A percentile compares a stretch with the other conserved stretches of the same genome.
These are phyloP conservation scores for Chlorella sp. DNA, from an alignment of 139 green algal species.

Conservation along the genomic window DNA sequence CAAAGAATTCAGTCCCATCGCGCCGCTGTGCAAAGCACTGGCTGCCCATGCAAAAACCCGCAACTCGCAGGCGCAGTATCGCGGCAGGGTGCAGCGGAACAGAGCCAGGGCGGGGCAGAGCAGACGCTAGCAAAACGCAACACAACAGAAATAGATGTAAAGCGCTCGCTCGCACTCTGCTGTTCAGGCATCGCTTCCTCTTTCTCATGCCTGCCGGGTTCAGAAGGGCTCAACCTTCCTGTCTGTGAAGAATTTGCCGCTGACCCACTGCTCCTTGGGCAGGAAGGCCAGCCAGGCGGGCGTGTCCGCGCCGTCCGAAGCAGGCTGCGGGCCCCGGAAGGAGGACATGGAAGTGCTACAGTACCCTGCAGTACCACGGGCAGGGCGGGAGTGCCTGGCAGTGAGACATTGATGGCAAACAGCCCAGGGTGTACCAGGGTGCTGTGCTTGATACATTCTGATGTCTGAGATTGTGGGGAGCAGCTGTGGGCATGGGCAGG, in stretches of 20 bases:
- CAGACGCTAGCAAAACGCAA: too few species aligned
- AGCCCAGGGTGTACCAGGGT: not conserved
- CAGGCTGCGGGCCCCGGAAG: constrained; percentile 51
- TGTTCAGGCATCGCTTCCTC: too few species aligned
- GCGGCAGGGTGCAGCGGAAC: too few species aligned
- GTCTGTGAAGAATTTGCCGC: constrained; percentile 52
- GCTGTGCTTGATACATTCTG: not conserved
- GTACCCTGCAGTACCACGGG: constrained; percentile 27
- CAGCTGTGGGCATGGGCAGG: not conserved
- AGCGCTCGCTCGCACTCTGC: too few species aligned
- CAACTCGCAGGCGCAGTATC: too few species aligned
- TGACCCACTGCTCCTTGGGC: constrained; percentile 26
- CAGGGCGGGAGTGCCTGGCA: not conserved
- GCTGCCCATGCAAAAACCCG: too few species aligned
- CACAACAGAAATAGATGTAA: too few species aligned
- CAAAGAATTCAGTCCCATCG: too few species aligned
- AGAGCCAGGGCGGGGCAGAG: too few species aligned
- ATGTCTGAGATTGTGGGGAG: not conserved
- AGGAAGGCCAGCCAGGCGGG: constrained; percentile 67
- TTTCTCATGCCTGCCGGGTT: not conserved
- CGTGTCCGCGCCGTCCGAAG: constrained; percentile 67
- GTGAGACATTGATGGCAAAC: not conserved
- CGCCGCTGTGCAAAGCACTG: too few species aligned
- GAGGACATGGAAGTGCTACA: constrained; percentile 66
- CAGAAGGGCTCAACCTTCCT: constrained; percentile 44